Base-by-base conservation (phyloP, 805 yeast species). In the Yamadazyma akitaensis region DNA sequence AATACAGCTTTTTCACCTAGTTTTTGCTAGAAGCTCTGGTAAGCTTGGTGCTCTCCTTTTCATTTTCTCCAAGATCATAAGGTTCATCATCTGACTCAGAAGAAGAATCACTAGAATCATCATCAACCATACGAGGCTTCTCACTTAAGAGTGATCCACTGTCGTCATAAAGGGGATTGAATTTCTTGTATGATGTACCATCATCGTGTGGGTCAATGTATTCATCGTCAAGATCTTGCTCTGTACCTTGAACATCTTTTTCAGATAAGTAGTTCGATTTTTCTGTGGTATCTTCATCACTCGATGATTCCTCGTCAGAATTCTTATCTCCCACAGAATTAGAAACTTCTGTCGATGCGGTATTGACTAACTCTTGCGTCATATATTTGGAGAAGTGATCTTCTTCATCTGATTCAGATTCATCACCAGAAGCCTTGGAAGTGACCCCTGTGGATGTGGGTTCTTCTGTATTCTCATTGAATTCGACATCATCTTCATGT, bases 131-230 rank as follows among this genome's bases (percentile, higher is more conserved):
- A 30, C 44, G 45, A 18, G 21, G 32, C n/a, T 39, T 46, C 21
- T 51, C 52, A 26, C 38, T 44, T 16, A 53, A 43, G 21, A 62
- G 51, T 9, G 59, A 52, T 8, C 65, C 65, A 5, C 57, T 51
- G 10, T 79, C 67, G 52, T 76, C 80, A 57, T 85, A 84, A 45
- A 84, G 62, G 5, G 88, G 84, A 55, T 82, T 80, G 19, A 75
- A 72, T 59, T 80, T 83, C 44, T 81, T 80, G 62, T 85, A 85
- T 1, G 88, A 82, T 58, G 79, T 81, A 0, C 92, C 92, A 57
- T 85, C 92, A 61, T 86, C 92, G 57, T 85, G 84, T 1, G 92
- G 91, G 59, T 85, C 91, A 55, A 79, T 80, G 56, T 85, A 84
- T 50, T 83, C 90, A 49, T 85, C 89, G 12, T 78, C 86, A 14